Conservation (phyloP, 2,329 filamentous ascomycete species). For the Leptographium lundbergii region DNA sequence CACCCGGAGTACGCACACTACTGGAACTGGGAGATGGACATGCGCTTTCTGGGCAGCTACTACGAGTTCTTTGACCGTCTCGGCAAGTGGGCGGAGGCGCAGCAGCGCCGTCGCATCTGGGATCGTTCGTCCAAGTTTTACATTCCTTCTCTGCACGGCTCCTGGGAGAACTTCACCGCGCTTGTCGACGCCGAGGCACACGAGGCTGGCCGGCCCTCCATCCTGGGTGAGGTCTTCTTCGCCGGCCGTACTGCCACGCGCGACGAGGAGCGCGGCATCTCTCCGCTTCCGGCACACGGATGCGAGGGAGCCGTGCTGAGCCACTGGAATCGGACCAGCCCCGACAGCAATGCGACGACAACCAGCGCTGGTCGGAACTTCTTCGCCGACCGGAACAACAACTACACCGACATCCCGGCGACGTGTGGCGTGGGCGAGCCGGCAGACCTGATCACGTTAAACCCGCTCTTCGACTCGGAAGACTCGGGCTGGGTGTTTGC, state of each 20-base stretch:
- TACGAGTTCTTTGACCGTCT: constrained; percentile 63
- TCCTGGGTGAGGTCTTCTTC: constrained; percentile 57
- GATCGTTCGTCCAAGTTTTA: constrained; percentile 68
- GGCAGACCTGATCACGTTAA: constrained; percentile 65
- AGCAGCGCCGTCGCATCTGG: constrained; percentile 63
- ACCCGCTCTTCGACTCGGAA: constrained; percentile 62
- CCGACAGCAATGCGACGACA: constrained; percentile 1
- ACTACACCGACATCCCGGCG: constrained; percentile 15
- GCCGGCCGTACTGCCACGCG: constrained; percentile 32
- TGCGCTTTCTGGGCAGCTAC: constrained; percentile 51
- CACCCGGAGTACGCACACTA: constrained; percentile 54
- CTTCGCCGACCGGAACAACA: constrained; percentile 10
- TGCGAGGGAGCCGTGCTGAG: constrained; percentile 36
- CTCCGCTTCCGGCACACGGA: constrained; percentile 36
- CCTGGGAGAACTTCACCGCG: constrained; percentile 58
- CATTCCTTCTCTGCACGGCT: constrained; percentile 55
- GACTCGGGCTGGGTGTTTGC: constrained; percentile 62
- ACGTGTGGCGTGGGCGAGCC: constrained; percentile 58
- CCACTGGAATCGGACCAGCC: constrained; percentile 7
- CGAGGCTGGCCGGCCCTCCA: constrained; percentile 34
- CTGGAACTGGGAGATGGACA: constrained; percentile 63
- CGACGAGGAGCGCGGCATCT: constrained; percentile 38
- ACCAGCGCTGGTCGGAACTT: constrained; percentile 4
- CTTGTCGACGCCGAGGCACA: constrained; percentile 51
- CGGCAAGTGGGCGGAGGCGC: constrained; percentile 50